These are phyloP conservation scores for Acanthamoeba lenticulata DNA, from an alignment of 208 protist species.

Conservation along the genomic window DNA sequence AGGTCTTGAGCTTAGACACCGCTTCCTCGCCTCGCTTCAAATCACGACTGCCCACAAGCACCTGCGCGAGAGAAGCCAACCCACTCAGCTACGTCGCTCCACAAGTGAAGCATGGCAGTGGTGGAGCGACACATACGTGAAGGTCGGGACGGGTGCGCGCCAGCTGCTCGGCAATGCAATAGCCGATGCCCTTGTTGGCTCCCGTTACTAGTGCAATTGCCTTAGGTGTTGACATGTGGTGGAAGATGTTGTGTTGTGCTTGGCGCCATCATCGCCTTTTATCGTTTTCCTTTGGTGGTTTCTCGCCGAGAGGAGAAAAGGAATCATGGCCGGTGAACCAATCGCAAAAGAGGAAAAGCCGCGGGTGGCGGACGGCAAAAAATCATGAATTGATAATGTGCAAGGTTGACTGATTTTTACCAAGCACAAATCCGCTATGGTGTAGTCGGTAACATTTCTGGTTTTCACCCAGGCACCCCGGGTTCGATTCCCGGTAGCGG, in stretches of 20 bases:
- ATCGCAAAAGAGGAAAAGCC: too few species aligned
- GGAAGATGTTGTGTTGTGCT: background rate
- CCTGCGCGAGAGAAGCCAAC: background rate
- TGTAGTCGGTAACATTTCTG: too few species aligned
- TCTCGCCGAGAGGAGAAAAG: too few species aligned
- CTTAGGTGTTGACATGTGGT: background rate
- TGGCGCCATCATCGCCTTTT: background rate
- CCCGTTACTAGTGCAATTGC: background rate
- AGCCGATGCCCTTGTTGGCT: conserved; percentile 35
- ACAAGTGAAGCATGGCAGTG: background rate
- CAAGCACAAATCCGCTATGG: too few species aligned
- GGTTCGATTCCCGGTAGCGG: too few species aligned
- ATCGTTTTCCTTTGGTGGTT: background rate
- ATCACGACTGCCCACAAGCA: background rate
- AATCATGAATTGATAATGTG: too few species aligned
- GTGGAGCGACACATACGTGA: background rate
- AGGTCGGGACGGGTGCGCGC: background rate
- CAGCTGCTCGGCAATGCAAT: background rate
- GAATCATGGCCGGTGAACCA: too few species aligned
- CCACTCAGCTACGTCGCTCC: too few species aligned
- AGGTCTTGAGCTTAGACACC: background rate
- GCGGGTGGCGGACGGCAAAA: too few species aligned
- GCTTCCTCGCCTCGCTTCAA: background rate
- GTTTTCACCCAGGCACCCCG: too few species aligned
- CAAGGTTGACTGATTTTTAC: too few species aligned